These are phyloP conservation scores for Capsicum rhomboideum DNA, from an alignment of 257 asterid genomes.

Conservation along the genomic window DNA sequence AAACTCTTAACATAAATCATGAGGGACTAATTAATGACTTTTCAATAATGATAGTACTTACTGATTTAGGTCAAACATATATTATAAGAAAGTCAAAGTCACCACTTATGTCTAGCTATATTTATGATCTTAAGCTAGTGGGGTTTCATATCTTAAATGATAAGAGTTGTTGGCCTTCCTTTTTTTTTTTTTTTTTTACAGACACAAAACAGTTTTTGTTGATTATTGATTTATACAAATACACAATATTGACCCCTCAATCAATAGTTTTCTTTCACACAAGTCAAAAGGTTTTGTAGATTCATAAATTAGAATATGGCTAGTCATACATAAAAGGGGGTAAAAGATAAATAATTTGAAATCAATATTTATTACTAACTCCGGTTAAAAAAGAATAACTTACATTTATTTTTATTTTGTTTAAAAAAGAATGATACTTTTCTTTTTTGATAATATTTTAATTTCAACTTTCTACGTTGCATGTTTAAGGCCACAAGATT, in stretches of 20 bases:
- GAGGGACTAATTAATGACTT: neutral
- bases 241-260: neutral
- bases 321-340: too few species aligned
- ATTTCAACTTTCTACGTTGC: too few species aligned
- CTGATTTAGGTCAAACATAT: neutral
- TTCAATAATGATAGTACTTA: neutral
- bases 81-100: neutral
- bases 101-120: neutral
- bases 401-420: too few species aligned
- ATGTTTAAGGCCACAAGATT: too few species aligned
- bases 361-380: too few species aligned
- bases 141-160: neutral
- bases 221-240: neutral
- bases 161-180: neutral
- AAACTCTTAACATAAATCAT: neutral
- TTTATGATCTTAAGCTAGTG: neutral
- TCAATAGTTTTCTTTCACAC: neutral
- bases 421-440: too few species aligned
- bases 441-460: too few species aligned
- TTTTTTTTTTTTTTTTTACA: neutral
- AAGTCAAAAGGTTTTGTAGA: too few species aligned
- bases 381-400: too few species aligned
- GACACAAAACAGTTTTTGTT: neutral
- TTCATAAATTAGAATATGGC: too few species aligned
- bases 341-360: too few species aligned